A percentile compares a stretch with the other conserved stretches of the same genome.
These are phyloP conservation scores for Pythium rishiriense DNA, from an alignment of 352 stramenopile genomes.

Conservation along the genomic window DNA sequence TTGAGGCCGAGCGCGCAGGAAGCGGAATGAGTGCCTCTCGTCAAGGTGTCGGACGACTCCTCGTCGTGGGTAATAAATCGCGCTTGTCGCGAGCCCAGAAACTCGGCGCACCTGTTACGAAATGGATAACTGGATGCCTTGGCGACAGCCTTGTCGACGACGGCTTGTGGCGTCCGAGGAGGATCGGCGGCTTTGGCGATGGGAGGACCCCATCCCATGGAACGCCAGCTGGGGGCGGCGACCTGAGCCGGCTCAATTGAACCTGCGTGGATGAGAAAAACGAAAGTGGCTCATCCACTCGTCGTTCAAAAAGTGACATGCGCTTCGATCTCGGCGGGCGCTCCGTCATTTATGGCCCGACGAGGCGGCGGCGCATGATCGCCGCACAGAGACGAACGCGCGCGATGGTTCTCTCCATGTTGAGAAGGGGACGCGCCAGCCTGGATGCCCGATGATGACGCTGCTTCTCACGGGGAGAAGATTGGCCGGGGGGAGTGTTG, in stretches of 20 bases:
- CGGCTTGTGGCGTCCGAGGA: too few relatives aligned
- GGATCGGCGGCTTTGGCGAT: too few relatives aligned
- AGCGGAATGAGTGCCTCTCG: neutral
- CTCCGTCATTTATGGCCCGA: neutral
- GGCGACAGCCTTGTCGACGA: too few relatives aligned
- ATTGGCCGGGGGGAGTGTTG: neutral
- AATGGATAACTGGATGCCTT: too few relatives aligned
- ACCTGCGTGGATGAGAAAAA: neutral
- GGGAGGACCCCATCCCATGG: neutral
- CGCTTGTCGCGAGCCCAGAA: too few relatives aligned
- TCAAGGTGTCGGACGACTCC: too few relatives aligned
- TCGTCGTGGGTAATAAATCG: too few relatives aligned
- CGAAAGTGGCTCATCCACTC: neutral
- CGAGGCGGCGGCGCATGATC: neutral
- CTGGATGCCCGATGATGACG: neutral
- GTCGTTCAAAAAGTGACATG: neutral
- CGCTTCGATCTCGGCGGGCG: too few relatives aligned
- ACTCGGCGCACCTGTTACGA: too few relatives aligned
- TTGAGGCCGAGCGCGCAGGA: neutral
- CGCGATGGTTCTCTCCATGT: too few relatives aligned
- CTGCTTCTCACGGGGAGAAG: neutral
- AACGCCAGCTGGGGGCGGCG: neutral
- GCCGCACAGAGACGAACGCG: neutral
- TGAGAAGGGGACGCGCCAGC: neutral
- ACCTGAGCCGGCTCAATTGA: conserved; percentile 2